Evolutionary conservation across 805 yeast species (phyloP).

Genomic region (Kuraishia borneana): DNA sequence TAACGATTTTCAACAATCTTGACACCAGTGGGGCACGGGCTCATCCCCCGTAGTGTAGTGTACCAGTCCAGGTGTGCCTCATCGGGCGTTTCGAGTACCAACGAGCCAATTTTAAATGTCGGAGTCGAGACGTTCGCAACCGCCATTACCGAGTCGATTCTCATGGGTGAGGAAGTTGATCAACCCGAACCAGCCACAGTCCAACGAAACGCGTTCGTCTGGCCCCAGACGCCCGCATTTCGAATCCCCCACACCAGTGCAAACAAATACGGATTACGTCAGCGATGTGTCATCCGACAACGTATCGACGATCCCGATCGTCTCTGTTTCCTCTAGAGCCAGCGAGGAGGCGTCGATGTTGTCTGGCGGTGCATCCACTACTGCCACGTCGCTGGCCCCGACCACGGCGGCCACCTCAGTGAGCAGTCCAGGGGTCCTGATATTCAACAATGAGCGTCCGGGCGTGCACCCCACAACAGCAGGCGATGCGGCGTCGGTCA

Average conservation of each 20-base stretch:
- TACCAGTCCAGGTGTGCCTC: too few relatives aligned
- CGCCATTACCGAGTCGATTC: slow-evolving; percentile 9
- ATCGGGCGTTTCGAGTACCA: too few relatives aligned
- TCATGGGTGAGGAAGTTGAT: slow-evolving; percentile 23
- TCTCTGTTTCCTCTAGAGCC: slow-evolving; percentile 33
- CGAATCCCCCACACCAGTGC: too few relatives aligned
- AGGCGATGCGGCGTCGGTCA: slow-evolving; percentile 17
- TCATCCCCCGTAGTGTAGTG: too few relatives aligned
- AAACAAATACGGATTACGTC: neutral
- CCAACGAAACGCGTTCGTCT: too few relatives aligned
- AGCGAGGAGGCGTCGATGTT: slow-evolving; percentile 26
- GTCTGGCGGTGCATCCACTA: slow-evolving; percentile 30
- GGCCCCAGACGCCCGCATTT: too few relatives aligned
- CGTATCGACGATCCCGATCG: slow-evolving; percentile 35
- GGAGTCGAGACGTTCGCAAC: too few relatives aligned
- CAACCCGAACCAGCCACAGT: slow-evolving; percentile 13
- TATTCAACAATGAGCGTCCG: slow-evolving; percentile 1
- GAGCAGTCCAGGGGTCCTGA: slow-evolving; percentile 5
- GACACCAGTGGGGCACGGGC: too few relatives aligned
- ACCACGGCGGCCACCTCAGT: slow-evolving; percentile 9
- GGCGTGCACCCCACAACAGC: neutral
- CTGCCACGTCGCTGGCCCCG: slow-evolving; percentile 40
- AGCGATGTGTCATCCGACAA: slow-evolving; percentile 16
- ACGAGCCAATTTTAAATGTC: too few relatives aligned
- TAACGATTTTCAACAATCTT: too few relatives aligned